Percentiles rank a stretch among this genome's conserved stretches.
These are phyloP conservation scores for Camellia lanceoleosa DNA, from an alignment of 148 eudicot genomes.

Conservation along the genomic window DNA sequence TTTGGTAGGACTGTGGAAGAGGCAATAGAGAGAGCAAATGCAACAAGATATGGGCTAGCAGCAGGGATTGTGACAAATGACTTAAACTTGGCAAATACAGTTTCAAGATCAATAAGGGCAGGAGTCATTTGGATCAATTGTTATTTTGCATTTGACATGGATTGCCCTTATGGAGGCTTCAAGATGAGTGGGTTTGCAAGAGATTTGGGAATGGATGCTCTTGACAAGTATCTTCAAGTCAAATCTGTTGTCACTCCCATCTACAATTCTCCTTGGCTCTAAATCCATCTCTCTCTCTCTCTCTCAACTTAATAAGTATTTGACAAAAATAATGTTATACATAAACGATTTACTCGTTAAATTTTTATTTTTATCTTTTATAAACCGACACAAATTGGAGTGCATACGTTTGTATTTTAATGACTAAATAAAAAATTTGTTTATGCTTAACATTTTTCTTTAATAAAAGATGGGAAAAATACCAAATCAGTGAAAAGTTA, in stretches of 20 bases:
- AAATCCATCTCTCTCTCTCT: not conserved
- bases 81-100: conserved; percentile 58
- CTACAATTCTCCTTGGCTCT: conserved; percentile 67
- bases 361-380: no score
- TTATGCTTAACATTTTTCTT: no score
- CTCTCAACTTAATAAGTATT: no score
- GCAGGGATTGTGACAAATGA: conserved; percentile 75
- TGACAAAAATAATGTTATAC: no score
- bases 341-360: no score
- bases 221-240: conserved; percentile 60
- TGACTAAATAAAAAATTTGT: no score
- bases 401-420: no score
- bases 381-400: no score
- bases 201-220: conserved; percentile 55
- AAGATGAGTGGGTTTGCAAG: conserved; percentile 77
- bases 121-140: conserved; percentile 63
- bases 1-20: conserved; percentile 59
- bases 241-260: conserved; percentile 74
- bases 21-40: conserved; percentile 72
- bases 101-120: conserved; percentile 49
- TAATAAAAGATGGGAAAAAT: no score
- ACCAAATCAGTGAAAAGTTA: no score
- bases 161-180: conserved; percentile 58
- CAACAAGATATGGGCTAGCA: conserved; percentile 66
- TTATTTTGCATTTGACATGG: conserved; percentile 49